Evolutionary conservation across 2,329 filamentous ascomycete species (phyloP), one percentile per base, ranked within the genome.

Genomic region (Aspergillus sp.): DNA sequence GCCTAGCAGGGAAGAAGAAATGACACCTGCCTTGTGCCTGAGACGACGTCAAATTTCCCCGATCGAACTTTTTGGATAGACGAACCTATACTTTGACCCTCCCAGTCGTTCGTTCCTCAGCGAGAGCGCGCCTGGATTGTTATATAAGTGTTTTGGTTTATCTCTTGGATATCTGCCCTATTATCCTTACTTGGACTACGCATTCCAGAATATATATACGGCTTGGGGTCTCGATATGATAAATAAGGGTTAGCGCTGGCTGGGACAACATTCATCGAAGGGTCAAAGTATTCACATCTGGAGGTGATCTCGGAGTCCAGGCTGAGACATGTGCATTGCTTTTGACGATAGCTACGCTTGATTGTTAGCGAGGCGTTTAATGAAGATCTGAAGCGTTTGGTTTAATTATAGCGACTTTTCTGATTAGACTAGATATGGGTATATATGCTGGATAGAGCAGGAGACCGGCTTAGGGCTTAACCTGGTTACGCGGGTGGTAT

Each of bases 1-100:
- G 4, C 5, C 20, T 45, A 6, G 62, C 58, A 45, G 62, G 59
- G 8, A 71, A 71, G 64, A 77, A 74, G 63, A 73, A 77, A 67
- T 75, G 55, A 71, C 43, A 22, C 11, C 22, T 20, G n/a, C 26
- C 13, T 48, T 34, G 30, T n/a, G 30, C 44, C 26, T 15, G n/a
- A n/a, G 15, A 20, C 26, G 20, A 11, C 17, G 3, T 24, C 5
- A 15, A 17, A 32, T 44, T 52, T 12, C 34, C n/a, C 26, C 20
- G n/a, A 18, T 11, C 42, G 30, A 32, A 36, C 34, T n/a, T n/a
- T 36, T n/a, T 36, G 12, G 34, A 36, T 36, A 36, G 34, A 36
- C 15, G 34, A 36, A 5, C 34, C 34, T 15, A 36, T n/a, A 36
- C 34, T 36, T 36, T 36, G 34, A 36, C 15, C 6, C 12, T 36